phyloP scores from a whole-genome alignment of 331 rosid genomes.

The Acacia pycnantha region DNA sequence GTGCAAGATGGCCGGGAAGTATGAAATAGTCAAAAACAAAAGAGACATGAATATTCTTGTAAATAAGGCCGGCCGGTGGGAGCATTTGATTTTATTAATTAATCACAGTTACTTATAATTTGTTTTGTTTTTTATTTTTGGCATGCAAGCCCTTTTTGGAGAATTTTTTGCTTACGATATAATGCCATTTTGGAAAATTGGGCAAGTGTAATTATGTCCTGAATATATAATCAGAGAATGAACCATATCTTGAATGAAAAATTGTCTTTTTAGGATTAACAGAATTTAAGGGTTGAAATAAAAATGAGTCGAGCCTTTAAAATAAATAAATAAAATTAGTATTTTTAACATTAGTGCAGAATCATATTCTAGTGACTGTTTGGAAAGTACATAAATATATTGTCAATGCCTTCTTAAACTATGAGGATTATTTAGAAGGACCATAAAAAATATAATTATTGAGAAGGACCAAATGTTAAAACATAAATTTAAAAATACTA shows the following conservation, averaged over 20 bases:
- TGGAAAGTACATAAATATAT: neutral
- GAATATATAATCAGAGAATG: neutral
- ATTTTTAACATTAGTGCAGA: neutral
- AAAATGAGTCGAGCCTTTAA: neutral
- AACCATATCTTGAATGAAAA: neutral
- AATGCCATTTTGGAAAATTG: neutral
- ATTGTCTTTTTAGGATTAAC: neutral
- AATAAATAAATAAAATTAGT: neutral
- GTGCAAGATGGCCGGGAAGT: no score
- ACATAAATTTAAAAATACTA: no score
- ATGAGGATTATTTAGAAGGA: neutral
- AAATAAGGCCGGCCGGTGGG: no score
- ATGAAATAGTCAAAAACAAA: no score
- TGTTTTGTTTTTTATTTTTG: no score
- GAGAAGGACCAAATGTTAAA: no score
- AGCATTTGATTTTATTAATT: no score
- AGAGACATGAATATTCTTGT: no score
- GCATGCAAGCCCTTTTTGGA: neutral
- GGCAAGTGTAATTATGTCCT: neutral
- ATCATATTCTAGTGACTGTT: neutral
- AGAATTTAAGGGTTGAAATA: neutral
- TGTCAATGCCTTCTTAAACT: neutral
- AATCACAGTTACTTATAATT: no score
- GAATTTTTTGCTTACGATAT: neutral
- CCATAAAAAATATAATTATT: no score